Conservation (phyloP, 164 flowering plant genomes). For the Amborella trichopoda region DNA sequence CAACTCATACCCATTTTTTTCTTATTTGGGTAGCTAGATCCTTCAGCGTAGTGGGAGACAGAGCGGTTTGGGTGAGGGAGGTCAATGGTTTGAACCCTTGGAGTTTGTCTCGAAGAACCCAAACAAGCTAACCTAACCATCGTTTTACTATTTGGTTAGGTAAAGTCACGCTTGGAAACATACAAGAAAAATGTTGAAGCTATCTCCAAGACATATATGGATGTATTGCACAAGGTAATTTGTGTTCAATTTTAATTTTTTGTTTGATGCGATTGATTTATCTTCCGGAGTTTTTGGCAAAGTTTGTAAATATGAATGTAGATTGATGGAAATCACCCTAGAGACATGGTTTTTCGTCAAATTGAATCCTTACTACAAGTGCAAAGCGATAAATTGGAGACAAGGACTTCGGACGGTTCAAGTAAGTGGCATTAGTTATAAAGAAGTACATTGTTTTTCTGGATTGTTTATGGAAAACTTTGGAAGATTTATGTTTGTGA, state of each 20-base stretch:
- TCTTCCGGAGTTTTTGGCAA: neutral
- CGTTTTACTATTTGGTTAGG: conserved; percentile 21
- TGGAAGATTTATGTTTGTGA: no score
- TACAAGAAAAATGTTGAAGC: conserved; percentile 60
- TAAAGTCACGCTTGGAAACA: conserved; percentile 49
- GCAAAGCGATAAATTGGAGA: conserved; percentile 26
- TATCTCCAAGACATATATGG: conserved; percentile 35
- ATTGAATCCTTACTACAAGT: conserved; percentile 44
- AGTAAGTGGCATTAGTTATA: conserved; percentile 4
- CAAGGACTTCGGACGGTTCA: conserved; percentile 7
- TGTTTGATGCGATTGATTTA: no score
- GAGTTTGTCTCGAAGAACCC: no score
- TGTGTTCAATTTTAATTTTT: neutral
- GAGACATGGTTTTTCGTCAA: conserved; percentile 54
- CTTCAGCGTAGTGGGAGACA: no score
- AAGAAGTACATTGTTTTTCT: no score
- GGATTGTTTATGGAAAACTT: no score
- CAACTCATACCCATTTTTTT: no score
- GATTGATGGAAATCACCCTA: conserved; percentile 75
- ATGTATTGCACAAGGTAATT: conserved; percentile 39
- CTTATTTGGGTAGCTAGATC: no score
- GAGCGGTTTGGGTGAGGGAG: no score
- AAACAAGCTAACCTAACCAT: no score
- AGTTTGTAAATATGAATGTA: conserved; percentile 11
- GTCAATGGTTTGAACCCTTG: no score